Evolutionary conservation across 768 basidiomycete species (phyloP).

Genomic region (Porphyrellus cyaneotinctus): DNA sequence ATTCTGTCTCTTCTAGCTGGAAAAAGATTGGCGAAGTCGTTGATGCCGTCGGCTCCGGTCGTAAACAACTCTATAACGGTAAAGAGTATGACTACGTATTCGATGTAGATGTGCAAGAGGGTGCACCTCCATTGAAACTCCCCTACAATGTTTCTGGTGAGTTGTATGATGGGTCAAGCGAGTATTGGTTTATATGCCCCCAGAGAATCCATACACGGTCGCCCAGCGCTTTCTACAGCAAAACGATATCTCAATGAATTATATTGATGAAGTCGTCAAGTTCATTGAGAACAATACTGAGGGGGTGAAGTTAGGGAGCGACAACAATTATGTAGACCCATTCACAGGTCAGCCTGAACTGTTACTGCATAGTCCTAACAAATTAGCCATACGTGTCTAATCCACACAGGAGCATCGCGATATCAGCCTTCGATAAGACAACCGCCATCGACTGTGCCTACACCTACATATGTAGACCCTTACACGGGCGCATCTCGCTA

Average conservation of each 20-base stretch:
- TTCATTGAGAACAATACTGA: conserved; percentile 93
- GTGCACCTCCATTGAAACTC: conserved; percentile 86
- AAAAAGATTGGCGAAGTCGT: conserved; percentile 95
- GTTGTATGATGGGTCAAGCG: conserved; percentile 14
- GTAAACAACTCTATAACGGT: conserved; percentile 89
- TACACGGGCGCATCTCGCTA: conserved; percentile 72
- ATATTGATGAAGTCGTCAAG: conserved; percentile 84
- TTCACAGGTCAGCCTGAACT: conserved; percentile 63
- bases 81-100: conserved; percentile 99
- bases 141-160: conserved; percentile 87
- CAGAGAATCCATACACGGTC: conserved; percentile 88
- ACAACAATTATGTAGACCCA: conserved; percentile 74
- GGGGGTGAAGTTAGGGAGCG: conserved; percentile 65
- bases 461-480: conserved; percentile 54
- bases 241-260: conserved; percentile 78
- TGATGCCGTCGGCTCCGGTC: conserved; percentile 85
- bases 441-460: conserved; percentile 25
- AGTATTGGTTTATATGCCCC: neutral
- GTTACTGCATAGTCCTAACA: neutral
- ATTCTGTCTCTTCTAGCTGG: conserved; percentile 64
- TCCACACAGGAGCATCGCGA: conserved; percentile 53
- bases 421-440: conserved; percentile 47
- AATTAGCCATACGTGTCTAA: neutral
- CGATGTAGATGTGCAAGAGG: conserved; percentile 94
- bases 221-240: conserved; percentile 83